Base-by-base conservation (phyloP, 129 eudicot genomes). In the Pulicaria dysenterica region DNA sequence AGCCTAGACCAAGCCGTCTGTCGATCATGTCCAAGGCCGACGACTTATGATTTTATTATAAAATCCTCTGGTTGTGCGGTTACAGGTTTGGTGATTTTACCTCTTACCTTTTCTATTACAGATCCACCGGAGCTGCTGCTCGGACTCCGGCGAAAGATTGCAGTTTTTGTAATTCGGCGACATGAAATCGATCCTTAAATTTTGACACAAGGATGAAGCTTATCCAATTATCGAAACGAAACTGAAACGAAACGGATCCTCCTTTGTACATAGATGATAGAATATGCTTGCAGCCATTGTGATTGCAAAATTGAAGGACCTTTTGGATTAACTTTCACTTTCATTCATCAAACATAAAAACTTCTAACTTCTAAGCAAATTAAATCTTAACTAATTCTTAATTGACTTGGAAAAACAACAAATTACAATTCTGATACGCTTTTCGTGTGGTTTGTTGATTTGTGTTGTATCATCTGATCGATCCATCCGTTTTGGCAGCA, bases 11-110 rank as follows among this genome's bases (percentile, higher is more conserved):
- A 2, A 93, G 98, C 76, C 92, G 98, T 0, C 73, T 93, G 0
- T 93, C 98, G 0, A 12, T 82, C 63, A 86, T 93, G 98, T 87
- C 98, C 39, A 89, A 81, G 69, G 90, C 98, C 60, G 90, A 82
- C 8, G 89, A 79, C 58, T 56, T 76, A 13, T 76, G 73, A 77
- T 73, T 45, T 61, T 37, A 4, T 31, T n/a, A 12, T 45, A 63
- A 57, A 76, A 56, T 76, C 74, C 50, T 61, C 69, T 55, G 54
- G 53, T 69, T 31, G 49, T 36, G 34, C 24, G 61, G 73, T 71
- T 54, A 64, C 91, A 86, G 88, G 90, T 86, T 87, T 83, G 90
- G 80, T 64, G 49, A 43, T 73, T 74, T 77, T 70, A 82, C 71
- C 37, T 67, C 42, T 80, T 40, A 74, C 73, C 47, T 67, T 74